phyloP scores from a whole-genome alignment of 2,329 filamentous ascomycete genomes.

The Fusarium paranaense region DNA sequence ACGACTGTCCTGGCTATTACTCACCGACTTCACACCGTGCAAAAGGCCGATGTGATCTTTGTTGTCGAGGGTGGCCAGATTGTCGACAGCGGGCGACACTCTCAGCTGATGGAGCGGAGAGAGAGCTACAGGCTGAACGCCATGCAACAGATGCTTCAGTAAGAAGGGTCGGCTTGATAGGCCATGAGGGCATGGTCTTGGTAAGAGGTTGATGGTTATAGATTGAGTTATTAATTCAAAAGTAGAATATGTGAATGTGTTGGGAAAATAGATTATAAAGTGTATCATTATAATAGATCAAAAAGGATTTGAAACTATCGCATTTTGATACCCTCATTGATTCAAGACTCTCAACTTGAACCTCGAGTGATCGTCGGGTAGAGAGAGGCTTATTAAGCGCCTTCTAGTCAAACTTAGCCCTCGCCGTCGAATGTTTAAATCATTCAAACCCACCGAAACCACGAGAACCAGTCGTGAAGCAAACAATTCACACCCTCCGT shows the following conservation, averaged over 20 bases:
- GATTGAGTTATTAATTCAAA: neutral
- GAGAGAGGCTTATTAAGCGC: slow-evolving; percentile 26
- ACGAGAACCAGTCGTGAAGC: neutral
- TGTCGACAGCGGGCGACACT: slow-evolving; percentile 63
- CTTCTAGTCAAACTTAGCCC: neutral
- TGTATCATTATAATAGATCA: neutral
- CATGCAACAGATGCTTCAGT: slow-evolving; percentile 60
- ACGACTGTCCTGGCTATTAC: slow-evolving; percentile 71
- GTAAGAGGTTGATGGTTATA: neutral
- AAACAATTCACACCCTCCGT: neutral
- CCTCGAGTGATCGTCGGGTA: neutral
- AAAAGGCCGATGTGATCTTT: slow-evolving; percentile 66
- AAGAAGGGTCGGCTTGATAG: neutral
- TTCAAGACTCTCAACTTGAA: neutral
- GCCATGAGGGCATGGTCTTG: neutral
- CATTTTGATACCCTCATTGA: neutral
- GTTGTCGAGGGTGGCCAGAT: slow-evolving; percentile 65
- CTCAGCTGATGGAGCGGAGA: slow-evolving; percentile 63
- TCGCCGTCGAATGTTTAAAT: neutral
- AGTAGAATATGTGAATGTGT: neutral
- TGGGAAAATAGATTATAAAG: neutral
- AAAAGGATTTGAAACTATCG: neutral
- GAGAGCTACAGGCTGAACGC: slow-evolving; percentile 65
- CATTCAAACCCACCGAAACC: neutral
- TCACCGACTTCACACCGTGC: slow-evolving; percentile 66